A percentile compares a stretch with the other conserved stretches of the same genome.
Conservation (phyloP, 208 protist species). For the Strigomonas culicis region DNA sequence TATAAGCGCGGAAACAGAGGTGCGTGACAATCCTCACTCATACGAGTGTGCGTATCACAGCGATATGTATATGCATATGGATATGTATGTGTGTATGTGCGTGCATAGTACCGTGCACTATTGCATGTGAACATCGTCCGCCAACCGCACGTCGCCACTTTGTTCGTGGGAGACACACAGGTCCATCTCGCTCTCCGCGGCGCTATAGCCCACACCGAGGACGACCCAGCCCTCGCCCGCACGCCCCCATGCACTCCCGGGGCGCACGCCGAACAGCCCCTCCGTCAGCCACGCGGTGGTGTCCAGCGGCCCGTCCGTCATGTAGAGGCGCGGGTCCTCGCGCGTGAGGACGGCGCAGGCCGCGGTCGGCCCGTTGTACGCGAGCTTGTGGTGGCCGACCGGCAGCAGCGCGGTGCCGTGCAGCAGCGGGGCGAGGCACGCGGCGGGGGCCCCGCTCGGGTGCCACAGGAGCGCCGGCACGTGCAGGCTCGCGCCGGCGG, state of each 20-base stretch:
- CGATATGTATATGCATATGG: too few relatives aligned
- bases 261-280: constrained; percentile 64
- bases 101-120: too few relatives aligned
- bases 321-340: constrained; percentile 64
- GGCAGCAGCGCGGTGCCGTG: constrained; percentile 41
- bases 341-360: constrained; percentile 32
- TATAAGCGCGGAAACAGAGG: too few relatives aligned
- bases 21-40: too few relatives aligned
- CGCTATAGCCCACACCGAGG: constrained; percentile 63
- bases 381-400: constrained; percentile 53
- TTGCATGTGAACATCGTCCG: constrained; percentile 23
- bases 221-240: constrained; percentile 16
- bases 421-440: constrained; percentile 64
- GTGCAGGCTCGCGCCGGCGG: constrained; percentile 15
- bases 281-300: constrained; percentile 62
- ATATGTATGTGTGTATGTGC: too few relatives aligned
- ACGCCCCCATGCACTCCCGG: constrained; percentile 26
- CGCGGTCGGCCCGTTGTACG: constrained; percentile 67
- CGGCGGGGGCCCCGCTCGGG: constrained; percentile 59
- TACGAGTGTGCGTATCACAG: too few relatives aligned
- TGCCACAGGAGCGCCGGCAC: constrained; percentile 66
- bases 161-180: constrained; percentile 39
- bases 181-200: constrained; percentile 48
- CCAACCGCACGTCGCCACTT: constrained; percentile 21
- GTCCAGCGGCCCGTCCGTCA: constrained; percentile 39